Base-by-base conservation (phyloP, 768 basidiomycete species). In the Ramaria sp. region DNA sequence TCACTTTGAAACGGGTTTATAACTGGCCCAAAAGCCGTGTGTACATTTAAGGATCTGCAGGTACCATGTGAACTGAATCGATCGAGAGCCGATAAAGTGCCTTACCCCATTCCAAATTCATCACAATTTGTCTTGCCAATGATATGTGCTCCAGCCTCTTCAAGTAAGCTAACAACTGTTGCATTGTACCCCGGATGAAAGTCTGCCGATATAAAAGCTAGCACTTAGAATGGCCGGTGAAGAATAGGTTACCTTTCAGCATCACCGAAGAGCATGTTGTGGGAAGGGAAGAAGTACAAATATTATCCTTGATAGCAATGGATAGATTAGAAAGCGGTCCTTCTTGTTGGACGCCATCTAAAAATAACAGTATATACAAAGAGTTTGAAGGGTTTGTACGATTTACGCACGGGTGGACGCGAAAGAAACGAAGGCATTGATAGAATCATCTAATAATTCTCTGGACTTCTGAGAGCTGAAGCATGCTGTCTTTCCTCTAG, bases 41-140 rank as follows among this genome's bases (percentile, higher is more conserved):
- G 76, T 5, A 78, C 66, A 64, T 91, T 94, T 58, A 87, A 70
- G 1, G 92, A 97, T 16, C 87, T 90, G 57, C 38, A 60, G 10
- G 56, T 58, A n/a, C 20, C 27, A 16, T 8, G 32, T 34, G 32
- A 34, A 9, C n/a, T 34, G 0, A 22, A 3, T 34, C 22, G 58
- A 38, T 30, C 5, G 37, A 10, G 44, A 28, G 32, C 54, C 20
- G 52, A 30, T 3, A 8, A 30, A n/a, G 13, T 2, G 38, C 67
- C 81, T 18, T 56, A 93, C 85, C 95, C 95, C 95, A 98, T 98
- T 1, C 95, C 95, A 67, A 98, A 98, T 68, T 98, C 94, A 64
- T 99, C 95, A 66, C 91, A 90, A 64, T 95, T 94, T 0, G 93
- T 84, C 69, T 96, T 96, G 1, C 92, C 95, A 1, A 86, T 63